These are phyloP conservation scores for Pyricularia grisea DNA, from an alignment of 2,329 filamentous ascomycete species.

Conservation along the genomic window DNA sequence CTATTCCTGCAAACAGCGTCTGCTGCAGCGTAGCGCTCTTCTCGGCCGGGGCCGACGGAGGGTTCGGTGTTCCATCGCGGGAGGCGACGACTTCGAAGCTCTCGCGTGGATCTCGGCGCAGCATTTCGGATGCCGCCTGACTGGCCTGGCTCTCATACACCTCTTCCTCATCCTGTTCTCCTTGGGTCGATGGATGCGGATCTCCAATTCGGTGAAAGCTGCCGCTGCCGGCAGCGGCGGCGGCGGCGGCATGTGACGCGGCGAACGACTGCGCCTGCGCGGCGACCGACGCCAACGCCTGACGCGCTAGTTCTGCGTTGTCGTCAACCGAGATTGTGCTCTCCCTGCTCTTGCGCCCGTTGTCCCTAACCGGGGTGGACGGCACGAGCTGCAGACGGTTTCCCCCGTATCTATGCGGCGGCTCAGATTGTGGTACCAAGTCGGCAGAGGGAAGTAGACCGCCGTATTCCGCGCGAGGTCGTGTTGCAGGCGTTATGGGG, in stretches of 20 bases:
- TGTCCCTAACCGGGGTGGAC: slow-evolving; percentile 34
- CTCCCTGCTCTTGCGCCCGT: slow-evolving; percentile 62
- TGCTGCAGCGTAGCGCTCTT: slow-evolving; percentile 39
- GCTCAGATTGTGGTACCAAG: slow-evolving; percentile 51
- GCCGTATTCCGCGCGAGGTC: slow-evolving; percentile 35
- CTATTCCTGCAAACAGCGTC: slow-evolving; percentile 36
- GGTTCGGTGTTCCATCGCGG: slow-evolving; percentile 30
- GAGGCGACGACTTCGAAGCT: slow-evolving; percentile 41
- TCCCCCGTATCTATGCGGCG: slow-evolving; percentile 31
- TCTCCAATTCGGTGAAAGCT: slow-evolving; percentile 6
- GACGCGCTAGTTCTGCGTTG: slow-evolving; percentile 46
- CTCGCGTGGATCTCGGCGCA: slow-evolving; percentile 48
- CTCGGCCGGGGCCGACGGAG: slow-evolving; percentile 29
- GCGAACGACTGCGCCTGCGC: slow-evolving; percentile 15
- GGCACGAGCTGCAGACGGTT: slow-evolving; percentile 26
- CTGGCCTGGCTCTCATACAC: slow-evolving; percentile 68
- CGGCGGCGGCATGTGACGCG: slow-evolving; percentile 9
- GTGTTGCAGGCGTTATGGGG: slow-evolving; percentile 62
- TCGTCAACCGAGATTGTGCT: slow-evolving; percentile 72
- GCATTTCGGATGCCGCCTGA: slow-evolving; percentile 66
- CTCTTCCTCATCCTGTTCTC: slow-evolving; percentile 53
- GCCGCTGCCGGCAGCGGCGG: slow-evolving; percentile 6
- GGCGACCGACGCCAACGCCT: slow-evolving; percentile 43
- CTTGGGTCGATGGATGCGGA: slow-evolving; percentile 20
- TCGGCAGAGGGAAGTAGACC: slow-evolving; percentile 53